These are phyloP conservation scores for Hypoxylon sp. DNA, from an alignment of 2,329 filamentous ascomycete species.

Conservation along the genomic window DNA sequence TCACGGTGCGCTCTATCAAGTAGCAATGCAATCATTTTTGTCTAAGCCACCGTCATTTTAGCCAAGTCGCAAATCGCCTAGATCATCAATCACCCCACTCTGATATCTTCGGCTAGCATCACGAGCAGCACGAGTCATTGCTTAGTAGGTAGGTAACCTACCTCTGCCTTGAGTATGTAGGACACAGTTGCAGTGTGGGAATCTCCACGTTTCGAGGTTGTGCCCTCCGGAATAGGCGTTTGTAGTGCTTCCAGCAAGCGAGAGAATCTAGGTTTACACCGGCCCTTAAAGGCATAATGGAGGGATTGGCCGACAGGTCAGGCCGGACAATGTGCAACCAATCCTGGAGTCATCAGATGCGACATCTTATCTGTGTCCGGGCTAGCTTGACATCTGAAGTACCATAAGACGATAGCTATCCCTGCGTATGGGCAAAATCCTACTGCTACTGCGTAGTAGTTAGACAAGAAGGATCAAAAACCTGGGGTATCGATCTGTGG, in stretches of 20 bases:
- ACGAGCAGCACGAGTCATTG: constrained; percentile 23
- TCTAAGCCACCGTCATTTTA: constrained; percentile 28
- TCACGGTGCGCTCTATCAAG: constrained; percentile 15
- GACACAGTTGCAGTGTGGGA: neutral
- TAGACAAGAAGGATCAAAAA: constrained; percentile 34
- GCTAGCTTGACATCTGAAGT: constrained; percentile 36
- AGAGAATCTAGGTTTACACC: constrained; percentile 20
- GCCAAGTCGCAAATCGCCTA: constrained; percentile 17
- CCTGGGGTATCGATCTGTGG: constrained; percentile 35
- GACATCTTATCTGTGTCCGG: constrained; percentile 39
- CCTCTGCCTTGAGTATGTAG: neutral
- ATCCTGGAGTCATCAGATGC: constrained; percentile 39
- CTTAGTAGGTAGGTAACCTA: constrained; percentile 14
- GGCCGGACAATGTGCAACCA: constrained; percentile 29
- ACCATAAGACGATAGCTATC: constrained; percentile 34
- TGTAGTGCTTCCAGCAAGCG: constrained; percentile 5
- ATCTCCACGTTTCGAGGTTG: constrained; percentile 18
- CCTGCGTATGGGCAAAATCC: constrained; percentile 34
- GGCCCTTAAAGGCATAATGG: constrained; percentile 20
- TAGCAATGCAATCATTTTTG: neutral
- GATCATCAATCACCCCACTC: constrained; percentile 34
- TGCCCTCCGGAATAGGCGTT: constrained; percentile 8
- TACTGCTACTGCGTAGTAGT: neutral
- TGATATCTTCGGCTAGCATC: constrained; percentile 22
- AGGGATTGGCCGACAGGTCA: constrained; percentile 10